Conservation (phyloP, 805 yeast species). For the Yamadazyma olivae region DNA sequence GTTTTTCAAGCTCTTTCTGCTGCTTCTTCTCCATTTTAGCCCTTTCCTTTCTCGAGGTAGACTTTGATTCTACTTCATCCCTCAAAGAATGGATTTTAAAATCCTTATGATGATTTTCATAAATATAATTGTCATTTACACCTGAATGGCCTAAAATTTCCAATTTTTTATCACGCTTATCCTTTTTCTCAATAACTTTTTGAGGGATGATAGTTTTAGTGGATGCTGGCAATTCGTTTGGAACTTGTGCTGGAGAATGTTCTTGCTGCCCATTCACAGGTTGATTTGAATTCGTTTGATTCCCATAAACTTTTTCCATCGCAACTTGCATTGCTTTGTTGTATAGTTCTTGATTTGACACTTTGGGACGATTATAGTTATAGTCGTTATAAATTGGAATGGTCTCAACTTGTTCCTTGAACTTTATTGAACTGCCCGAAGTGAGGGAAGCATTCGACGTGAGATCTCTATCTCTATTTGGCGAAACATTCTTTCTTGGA, state of each 20-base stretch:
- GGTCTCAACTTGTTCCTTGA: conserved; percentile 35
- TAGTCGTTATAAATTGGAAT: conserved; percentile 21
- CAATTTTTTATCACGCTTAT: conserved; percentile 12
- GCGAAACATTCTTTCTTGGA: conserved; percentile 2
- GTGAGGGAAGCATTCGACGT: conserved; percentile 10
- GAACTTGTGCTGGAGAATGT: background rate
- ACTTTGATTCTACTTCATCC: conserved; percentile 13
- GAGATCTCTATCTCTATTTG: conserved; percentile 1
- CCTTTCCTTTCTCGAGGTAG: conserved; percentile 19
- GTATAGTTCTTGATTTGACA: conserved; percentile 46
- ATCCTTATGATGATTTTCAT: conserved; percentile 30
- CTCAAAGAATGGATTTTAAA: conserved; percentile 32
- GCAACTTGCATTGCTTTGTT: conserved; percentile 55
- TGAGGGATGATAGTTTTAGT: conserved; percentile 1
- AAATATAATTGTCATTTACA: conserved; percentile 15
- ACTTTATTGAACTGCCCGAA: conserved; percentile 35
- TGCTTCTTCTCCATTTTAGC: conserved; percentile 22
- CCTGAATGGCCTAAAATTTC: conserved; percentile 12
- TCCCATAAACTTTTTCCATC: conserved; percentile 52
- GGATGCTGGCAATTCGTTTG: background rate
- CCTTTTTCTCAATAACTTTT: conserved; percentile 9
- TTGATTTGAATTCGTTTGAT: background rate
- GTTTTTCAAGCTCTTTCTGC: conserved; percentile 14
- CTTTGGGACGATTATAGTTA: conserved; percentile 4
- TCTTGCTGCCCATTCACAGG: background rate